Percentiles rank a stretch among this genome's conserved stretches.
Conservation (phyloP, 2,329 filamentous ascomycete species). For the Aspergillus awamori region DNA sequence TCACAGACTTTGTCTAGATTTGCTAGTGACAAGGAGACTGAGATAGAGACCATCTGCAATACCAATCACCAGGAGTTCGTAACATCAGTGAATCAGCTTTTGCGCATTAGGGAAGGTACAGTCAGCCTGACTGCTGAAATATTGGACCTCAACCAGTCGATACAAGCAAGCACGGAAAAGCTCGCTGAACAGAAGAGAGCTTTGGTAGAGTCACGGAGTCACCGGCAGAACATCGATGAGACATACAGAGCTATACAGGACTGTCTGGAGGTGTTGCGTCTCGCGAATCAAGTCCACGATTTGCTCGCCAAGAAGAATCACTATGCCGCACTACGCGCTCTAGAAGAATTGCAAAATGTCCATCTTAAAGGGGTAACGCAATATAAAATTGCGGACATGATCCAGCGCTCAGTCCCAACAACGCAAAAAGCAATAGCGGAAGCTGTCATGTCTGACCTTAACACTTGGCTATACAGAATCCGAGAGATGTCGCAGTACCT, state of each 20-base stretch:
- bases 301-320: constrained; percentile 90
- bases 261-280: constrained; percentile 85
- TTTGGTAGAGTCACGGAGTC: constrained; percentile 85
- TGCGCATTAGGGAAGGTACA: constrained; percentile 86
- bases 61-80: constrained; percentile 98
- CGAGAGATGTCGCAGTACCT: constrained; percentile 95
- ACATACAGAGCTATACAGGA: constrained; percentile 85
- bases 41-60: constrained; percentile 93
- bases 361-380: constrained; percentile 92
- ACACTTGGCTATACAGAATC: constrained; percentile 94
- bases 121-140: constrained; percentile 89
- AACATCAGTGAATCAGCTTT: constrained; percentile 88
- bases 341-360: constrained; percentile 95
- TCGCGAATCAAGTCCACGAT: constrained; percentile 93
- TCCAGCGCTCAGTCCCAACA: constrained; percentile 90
- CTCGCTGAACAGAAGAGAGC: constrained; percentile 92
- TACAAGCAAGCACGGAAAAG: constrained; percentile 92
- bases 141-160: constrained; percentile 87
- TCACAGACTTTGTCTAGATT: constrained; percentile 79
- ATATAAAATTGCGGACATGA: constrained; percentile 92
- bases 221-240: constrained; percentile 94
- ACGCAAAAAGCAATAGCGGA: constrained; percentile 93
- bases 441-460: constrained; percentile 94
- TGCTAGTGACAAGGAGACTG: constrained; percentile 80
- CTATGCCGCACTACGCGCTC: constrained; percentile 87